phyloP scores from a whole-genome alignment of 345 rosid species.

The Leavenworthia alabamica region DNA sequence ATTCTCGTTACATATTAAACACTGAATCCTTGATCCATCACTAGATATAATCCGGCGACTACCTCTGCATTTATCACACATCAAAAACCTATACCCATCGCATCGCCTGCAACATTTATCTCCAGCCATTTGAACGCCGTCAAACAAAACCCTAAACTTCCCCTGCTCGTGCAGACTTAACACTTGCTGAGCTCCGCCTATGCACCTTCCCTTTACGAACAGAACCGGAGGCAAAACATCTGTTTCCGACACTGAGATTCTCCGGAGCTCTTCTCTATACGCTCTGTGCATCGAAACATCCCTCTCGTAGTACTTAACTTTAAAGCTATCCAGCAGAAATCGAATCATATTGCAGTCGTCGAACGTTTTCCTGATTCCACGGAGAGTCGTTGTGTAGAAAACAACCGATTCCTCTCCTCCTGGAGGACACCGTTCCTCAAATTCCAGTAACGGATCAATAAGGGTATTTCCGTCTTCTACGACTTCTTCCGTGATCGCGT shows the following conservation, averaged over 20 bases:
- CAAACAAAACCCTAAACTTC: slow-evolving; percentile 46
- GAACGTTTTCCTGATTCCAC: slow-evolving; percentile 83
- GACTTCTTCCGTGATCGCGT: not conserved
- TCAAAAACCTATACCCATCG: slow-evolving; percentile 54
- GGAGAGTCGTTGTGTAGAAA: slow-evolving; percentile 67
- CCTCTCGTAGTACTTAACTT: slow-evolving; percentile 52
- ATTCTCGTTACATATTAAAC: slow-evolving; percentile 75
- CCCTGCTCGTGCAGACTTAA: slow-evolving; percentile 68
- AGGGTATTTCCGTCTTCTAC: slow-evolving; percentile 16
- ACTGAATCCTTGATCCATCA: slow-evolving; percentile 36
- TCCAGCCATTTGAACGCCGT: slow-evolving; percentile 44
- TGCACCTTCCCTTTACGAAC: slow-evolving; percentile 65
- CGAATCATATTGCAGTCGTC: slow-evolving; percentile 67
- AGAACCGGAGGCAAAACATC: slow-evolving; percentile 67
- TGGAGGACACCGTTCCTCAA: slow-evolving; percentile 62
- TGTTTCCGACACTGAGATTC: slow-evolving; percentile 32
- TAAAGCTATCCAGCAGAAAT: slow-evolving; percentile 62
- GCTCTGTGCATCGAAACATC: slow-evolving; percentile 73
- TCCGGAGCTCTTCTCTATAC: slow-evolving; percentile 67
- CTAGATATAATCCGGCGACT: slow-evolving; percentile 41
- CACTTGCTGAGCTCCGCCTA: slow-evolving; percentile 81
- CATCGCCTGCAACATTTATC: slow-evolving; percentile 42
- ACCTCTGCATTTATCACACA: slow-evolving; percentile 68
- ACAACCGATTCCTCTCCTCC: slow-evolving; percentile 60
- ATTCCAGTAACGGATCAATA: slow-evolving; percentile 33